Conservation (phyloP, 2,329 filamentous ascomycete species). For the Xylaria sp. region DNA sequence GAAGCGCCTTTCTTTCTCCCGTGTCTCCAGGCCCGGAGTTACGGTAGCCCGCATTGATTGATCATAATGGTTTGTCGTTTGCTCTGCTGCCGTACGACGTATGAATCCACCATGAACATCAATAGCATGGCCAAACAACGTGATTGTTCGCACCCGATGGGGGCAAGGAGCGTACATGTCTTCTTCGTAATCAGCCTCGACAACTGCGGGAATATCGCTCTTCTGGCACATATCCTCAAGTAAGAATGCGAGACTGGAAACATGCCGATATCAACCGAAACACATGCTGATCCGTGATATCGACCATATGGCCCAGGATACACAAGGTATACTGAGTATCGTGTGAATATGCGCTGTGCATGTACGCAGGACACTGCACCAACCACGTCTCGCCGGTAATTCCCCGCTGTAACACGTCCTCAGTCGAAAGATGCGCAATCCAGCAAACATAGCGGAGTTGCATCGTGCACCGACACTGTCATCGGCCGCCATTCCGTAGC, state of each 20-base stretch:
- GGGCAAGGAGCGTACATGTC: neutral
- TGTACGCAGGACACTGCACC: neutral
- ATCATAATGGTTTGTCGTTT: conserved; percentile 3
- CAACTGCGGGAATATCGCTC: neutral
- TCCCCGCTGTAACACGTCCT: conserved; percentile 6
- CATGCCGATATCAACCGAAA: conserved; percentile 3
- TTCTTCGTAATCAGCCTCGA: neutral
- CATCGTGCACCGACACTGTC: conserved; percentile 28
- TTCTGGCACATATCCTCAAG: neutral
- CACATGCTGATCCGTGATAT: neutral
- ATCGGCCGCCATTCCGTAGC: conserved; percentile 31
- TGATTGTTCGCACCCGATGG: neutral
- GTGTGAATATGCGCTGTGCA: conserved; percentile 9
- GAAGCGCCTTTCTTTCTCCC: neutral
- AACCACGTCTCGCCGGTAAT: neutral
- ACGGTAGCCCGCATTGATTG: neutral
- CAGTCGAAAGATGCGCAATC: conserved; percentile 6
- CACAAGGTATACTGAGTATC: neutral
- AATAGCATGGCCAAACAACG: neutral
- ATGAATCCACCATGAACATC: neutral
- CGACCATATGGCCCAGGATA: neutral
- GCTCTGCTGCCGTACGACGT: conserved; percentile 16
- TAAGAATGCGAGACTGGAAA: neutral
- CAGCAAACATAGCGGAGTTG: conserved; percentile 4
- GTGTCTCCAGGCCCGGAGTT: neutral